A percentile compares a stretch with the other conserved stretches of the same genome.
Conservation (phyloP, 2,329 filamentous ascomycete species). For the Harringtonia lauricola region DNA sequence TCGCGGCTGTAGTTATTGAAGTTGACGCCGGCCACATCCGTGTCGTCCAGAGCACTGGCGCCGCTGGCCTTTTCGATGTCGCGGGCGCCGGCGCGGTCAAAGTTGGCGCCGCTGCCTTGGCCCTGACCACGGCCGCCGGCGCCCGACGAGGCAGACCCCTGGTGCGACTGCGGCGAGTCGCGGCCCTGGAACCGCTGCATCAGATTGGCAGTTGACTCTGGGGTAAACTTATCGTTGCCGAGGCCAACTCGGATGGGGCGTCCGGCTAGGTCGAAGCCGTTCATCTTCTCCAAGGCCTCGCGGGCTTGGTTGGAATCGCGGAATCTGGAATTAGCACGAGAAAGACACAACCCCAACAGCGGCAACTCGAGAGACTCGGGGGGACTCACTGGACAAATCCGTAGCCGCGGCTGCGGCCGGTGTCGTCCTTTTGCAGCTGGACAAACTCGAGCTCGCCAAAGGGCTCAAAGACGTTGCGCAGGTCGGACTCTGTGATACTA, state of each 20-base stretch:
- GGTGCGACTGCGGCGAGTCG: conserved; percentile 55
- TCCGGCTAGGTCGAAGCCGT: conserved; percentile 94
- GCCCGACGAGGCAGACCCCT: conserved; percentile 86
- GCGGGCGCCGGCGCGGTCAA: conserved; percentile 81
- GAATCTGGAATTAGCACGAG: conserved; percentile 45
- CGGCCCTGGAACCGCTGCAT: conserved; percentile 84
- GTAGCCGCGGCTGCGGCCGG: conserved; percentile 82
- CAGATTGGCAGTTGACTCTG: conserved; percentile 87
- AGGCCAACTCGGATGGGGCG: conserved; percentile 96
- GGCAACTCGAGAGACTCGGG: too few relatives aligned
- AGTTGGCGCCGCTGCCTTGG: conserved; percentile 47
- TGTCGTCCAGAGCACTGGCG: conserved; percentile 92
- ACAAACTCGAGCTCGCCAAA: conserved; percentile 98
- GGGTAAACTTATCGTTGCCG: conserved; percentile 99
- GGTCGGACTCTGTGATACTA: conserved; percentile 92
- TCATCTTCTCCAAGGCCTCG: conserved; percentile 97
- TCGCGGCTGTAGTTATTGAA: conserved; percentile 99
- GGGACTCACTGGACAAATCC: conserved; percentile 90
- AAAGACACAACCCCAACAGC: conserved; percentile 56
- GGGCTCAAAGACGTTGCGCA: conserved; percentile 93
- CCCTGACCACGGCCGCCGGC: conserved; percentile 63
- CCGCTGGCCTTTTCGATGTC: conserved; percentile 85
- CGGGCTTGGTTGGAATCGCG: conserved; percentile 83
- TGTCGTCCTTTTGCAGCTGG: conserved; percentile 93
- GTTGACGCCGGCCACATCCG: conserved; percentile 94